phyloP scores from a whole-genome alignment of 2,329 filamentous ascomycete genomes.

The Aspergillus transmontanensis region DNA sequence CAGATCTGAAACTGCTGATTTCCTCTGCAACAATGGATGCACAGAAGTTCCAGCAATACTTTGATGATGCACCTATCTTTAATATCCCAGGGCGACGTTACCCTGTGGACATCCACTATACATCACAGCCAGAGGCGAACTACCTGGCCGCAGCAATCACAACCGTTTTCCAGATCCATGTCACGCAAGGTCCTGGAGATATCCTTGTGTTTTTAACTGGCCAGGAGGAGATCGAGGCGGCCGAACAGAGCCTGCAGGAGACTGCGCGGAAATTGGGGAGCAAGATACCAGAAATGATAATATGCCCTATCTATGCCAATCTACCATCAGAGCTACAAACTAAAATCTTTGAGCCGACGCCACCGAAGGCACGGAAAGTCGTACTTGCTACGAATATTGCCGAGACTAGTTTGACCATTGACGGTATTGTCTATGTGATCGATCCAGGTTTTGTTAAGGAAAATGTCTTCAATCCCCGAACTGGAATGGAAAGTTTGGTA shows the following conservation, averaged over 20 bases:
- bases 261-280: slow-evolving; percentile 84
- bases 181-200: slow-evolving; percentile 80
- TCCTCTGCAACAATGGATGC: slow-evolving; percentile 95
- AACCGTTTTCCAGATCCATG: slow-evolving; percentile 93
- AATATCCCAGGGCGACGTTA: slow-evolving; percentile 89
- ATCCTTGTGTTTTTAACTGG: slow-evolving; percentile 94
- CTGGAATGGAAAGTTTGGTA: slow-evolving; percentile 88
- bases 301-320: slow-evolving; percentile 93
- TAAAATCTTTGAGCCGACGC: slow-evolving; percentile 93
- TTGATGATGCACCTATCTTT: slow-evolving; percentile 90
- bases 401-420: slow-evolving; percentile 92
- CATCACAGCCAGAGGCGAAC: slow-evolving; percentile 86
- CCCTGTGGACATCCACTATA: slow-evolving; percentile 90
- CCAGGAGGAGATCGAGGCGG: slow-evolving; percentile 92
- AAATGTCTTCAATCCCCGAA: slow-evolving; percentile 87
- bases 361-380: slow-evolving; percentile 81
- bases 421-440: slow-evolving; percentile 94
- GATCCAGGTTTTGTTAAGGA: slow-evolving; percentile 96
- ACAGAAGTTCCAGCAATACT: slow-evolving; percentile 87
- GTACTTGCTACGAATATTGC: slow-evolving; percentile 96
- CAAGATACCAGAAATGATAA: slow-evolving; percentile 81
- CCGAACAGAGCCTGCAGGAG: slow-evolving; percentile 79
- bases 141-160: slow-evolving; percentile 90
- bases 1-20: slow-evolving; percentile 86
- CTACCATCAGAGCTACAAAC: slow-evolving; percentile 86